phyloP scores from a whole-genome alignment of 2,329 filamentous ascomycete genomes.

The Aspergillus sergii region DNA sequence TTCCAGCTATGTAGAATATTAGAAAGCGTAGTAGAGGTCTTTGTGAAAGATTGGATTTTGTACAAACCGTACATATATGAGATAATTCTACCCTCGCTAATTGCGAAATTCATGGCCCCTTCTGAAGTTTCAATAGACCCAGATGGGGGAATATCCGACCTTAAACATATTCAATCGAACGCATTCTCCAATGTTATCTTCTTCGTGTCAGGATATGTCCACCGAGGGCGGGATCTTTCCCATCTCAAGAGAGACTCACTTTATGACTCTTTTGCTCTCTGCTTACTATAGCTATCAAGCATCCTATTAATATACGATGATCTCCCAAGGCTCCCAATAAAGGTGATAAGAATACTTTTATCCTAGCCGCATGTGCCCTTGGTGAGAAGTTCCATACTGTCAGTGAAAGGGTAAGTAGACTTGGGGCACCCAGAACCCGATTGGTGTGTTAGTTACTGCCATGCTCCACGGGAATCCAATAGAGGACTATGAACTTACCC shows the following conservation, averaged over 20 bases:
- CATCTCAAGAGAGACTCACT: neutral
- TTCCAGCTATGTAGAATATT: neutral
- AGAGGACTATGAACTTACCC: neutral
- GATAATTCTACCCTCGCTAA: neutral
- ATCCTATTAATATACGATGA: neutral
- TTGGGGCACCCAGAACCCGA: neutral
- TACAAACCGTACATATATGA: neutral
- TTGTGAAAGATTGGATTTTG: neutral
- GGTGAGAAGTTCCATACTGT: neutral
- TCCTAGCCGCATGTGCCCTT: neutral
- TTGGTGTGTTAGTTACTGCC: neutral
- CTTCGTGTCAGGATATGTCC: neutral
- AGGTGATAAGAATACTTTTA: neutral
- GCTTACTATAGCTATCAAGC: neutral
- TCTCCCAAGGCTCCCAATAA: neutral
- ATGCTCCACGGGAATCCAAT: neutral
- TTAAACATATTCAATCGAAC: neutral
- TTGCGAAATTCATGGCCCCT: neutral
- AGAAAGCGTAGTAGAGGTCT: neutral
- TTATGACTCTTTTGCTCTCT: neutral
- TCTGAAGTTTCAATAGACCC: neutral
- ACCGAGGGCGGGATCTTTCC: neutral
- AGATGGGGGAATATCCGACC: neutral
- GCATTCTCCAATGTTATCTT: neutral
- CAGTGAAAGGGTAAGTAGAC: neutral